Percentiles rank a stretch among this genome's conserved stretches.
Evolutionary conservation across 2,329 filamentous ascomycete genomes (phyloP).

Genomic region (Gliomastix tumulicola): DNA sequence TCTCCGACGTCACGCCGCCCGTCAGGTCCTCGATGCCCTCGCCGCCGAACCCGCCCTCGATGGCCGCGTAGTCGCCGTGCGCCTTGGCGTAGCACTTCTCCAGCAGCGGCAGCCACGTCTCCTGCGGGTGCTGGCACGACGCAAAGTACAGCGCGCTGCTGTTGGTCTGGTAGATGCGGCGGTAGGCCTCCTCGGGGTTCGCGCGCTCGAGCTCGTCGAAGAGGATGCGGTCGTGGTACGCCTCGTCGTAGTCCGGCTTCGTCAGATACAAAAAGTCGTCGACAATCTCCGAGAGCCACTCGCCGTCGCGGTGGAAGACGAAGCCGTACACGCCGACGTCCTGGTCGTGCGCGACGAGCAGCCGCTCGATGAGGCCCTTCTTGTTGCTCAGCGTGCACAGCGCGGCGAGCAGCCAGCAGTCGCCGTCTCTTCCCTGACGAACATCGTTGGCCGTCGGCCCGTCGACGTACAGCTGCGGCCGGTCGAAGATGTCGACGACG

Average conservation of each 20-base stretch:
- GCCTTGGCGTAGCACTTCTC: constrained; percentile 80
- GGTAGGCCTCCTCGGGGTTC: constrained; percentile 53
- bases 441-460: constrained; percentile 72
- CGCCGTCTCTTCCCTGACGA: constrained; percentile 68
- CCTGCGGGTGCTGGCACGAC: constrained; percentile 65
- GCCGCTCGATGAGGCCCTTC: constrained; percentile 59
- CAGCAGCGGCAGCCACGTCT: constrained; percentile 73
- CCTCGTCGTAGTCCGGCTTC: constrained; percentile 56
- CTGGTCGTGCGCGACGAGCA: constrained; percentile 69
- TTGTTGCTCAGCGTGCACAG: constrained; percentile 72
- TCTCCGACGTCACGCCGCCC: constrained; percentile 60
- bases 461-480: constrained; percentile 70
- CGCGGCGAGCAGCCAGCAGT: constrained; percentile 83
- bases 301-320: constrained; percentile 74
- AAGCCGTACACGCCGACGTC: constrained; percentile 78
- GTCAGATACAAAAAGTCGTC: constrained; percentile 50
- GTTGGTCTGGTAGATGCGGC: constrained; percentile 64
- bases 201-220: constrained; percentile 37
- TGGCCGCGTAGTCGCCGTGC: constrained; percentile 70
- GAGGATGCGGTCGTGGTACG: constrained; percentile 35
- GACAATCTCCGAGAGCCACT: constrained; percentile 58
- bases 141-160: constrained; percentile 71
- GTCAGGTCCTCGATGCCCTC: constrained; percentile 55
- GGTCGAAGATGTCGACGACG: constrained; percentile 68
- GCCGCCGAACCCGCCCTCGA: constrained; percentile 63